Conservation (phyloP, 805 yeast genomes). For the Candida orba region DNA sequence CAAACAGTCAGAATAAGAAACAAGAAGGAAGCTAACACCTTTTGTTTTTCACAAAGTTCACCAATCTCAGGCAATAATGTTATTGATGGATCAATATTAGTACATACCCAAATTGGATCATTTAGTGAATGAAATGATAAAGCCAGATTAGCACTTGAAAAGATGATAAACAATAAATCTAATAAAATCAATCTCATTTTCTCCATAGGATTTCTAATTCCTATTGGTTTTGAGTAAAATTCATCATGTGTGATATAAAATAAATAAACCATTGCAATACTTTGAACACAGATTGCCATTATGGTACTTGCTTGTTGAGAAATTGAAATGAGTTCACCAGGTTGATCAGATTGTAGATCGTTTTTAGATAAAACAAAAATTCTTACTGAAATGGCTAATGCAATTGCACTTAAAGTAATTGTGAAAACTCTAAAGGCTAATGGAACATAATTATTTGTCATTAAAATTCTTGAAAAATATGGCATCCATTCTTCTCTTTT, state of each 20-base stretch:
- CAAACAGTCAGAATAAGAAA: conserved; percentile 71
- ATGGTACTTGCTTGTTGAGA: conserved; percentile 83
- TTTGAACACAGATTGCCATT: conserved; percentile 84
- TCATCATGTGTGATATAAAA: conserved; percentile 85
- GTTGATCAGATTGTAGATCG: background rate
- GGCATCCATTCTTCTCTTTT: conserved; percentile 62
- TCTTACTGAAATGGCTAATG: conserved; percentile 65
- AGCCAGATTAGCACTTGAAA: conserved; percentile 81
- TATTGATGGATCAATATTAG: conserved; percentile 11
- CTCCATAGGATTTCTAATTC: conserved; percentile 76
- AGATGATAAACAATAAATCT: conserved; percentile 82
- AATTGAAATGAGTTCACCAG: conserved; percentile 23
- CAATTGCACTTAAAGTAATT: conserved; percentile 51
- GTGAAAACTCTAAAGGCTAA: conserved; percentile 60
- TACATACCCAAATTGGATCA: conserved; percentile 79
- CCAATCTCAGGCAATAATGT: conserved; percentile 27
- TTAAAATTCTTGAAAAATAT: conserved; percentile 46
- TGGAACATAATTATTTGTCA: conserved; percentile 78
- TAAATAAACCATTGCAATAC: conserved; percentile 70
- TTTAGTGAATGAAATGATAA: conserved; percentile 76
- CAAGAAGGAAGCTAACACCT: conserved; percentile 70
- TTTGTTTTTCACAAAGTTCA: conserved; percentile 69
- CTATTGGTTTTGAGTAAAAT: conserved; percentile 85
- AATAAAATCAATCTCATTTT: conserved; percentile 76
- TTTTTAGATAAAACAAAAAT: conserved; percentile 38